Percentiles rank a stretch among this genome's conserved stretches.
These are phyloP conservation scores for Cercospora sp. DNA, from an alignment of 2,329 filamentous ascomycete genomes.

Conservation along the genomic window DNA sequence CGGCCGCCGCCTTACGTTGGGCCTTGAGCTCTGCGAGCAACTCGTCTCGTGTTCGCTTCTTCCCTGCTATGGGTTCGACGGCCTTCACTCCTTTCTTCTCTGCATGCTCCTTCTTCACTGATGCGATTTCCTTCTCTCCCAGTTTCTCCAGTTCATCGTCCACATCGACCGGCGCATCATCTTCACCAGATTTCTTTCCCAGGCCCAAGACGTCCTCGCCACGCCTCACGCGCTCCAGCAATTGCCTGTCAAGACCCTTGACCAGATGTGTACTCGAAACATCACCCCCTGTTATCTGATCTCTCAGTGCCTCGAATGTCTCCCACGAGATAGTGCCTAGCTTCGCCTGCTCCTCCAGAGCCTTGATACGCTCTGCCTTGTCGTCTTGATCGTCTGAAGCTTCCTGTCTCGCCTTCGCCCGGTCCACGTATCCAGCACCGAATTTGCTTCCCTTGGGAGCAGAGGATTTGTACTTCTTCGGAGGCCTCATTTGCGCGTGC, in stretches of 20 bases:
- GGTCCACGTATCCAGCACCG: constrained; percentile 79
- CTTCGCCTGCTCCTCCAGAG: constrained; percentile 79
- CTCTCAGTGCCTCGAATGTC: constrained; percentile 72
- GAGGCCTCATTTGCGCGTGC: constrained; percentile 53
- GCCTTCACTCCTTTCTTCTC: constrained; percentile 55
- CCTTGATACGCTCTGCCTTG: constrained; percentile 66
- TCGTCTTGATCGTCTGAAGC: constrained; percentile 55
- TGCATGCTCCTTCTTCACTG: constrained; percentile 60
- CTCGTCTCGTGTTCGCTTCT: constrained; percentile 58
- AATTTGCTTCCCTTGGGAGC: constrained; percentile 82
- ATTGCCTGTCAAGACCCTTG: constrained; percentile 84
- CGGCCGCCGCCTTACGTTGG: constrained; percentile 49
- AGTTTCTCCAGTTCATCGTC: constrained; percentile 55
- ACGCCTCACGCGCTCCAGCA: constrained; percentile 67
- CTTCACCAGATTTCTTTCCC: constrained; percentile 36
- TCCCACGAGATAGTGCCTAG: constrained; percentile 78
- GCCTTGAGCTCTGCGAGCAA: constrained; percentile 61
- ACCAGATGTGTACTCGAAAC: constrained; percentile 79
- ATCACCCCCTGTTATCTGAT: constrained; percentile 80
- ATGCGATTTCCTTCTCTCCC: constrained; percentile 67
- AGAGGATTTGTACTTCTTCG: constrained; percentile 69
- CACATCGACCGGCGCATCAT: constrained; percentile 32
- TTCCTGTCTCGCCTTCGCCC: constrained; percentile 63
- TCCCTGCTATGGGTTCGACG: constrained; percentile 44
- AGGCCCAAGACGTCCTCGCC: constrained; percentile 60